Evolutionary conservation across 2,329 filamentous ascomycete genomes (phyloP).

Genomic region (Microcera coccophila): DNA sequence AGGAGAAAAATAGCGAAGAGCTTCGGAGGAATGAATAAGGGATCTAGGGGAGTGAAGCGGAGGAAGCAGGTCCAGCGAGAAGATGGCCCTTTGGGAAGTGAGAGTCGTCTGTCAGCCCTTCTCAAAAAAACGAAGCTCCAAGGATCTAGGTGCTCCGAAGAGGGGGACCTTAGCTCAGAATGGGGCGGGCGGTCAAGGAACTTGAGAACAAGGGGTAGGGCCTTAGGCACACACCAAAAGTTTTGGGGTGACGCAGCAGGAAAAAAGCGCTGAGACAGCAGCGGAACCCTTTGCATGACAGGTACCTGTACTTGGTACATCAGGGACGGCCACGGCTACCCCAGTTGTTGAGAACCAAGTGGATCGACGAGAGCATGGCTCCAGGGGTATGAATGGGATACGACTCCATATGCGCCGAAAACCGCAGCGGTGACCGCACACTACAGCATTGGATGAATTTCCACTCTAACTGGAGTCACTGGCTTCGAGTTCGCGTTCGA

Average conservation of each 20-base stretch:
- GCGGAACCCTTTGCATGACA: conserved; percentile 5
- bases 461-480: no score
- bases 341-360: conserved; percentile 28
- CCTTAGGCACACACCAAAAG: conserved; percentile 8
- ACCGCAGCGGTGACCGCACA: conserved; percentile 16
- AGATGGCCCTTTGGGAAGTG: conserved; percentile 21
- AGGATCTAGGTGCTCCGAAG: conserved; percentile 19
- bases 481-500: no score
- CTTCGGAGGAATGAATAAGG: conserved; percentile 18
- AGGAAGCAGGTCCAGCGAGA: conserved; percentile 17
- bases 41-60: conserved; percentile 11
- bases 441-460: conserved; percentile 13
- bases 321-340: neutral
- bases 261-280: conserved; percentile 24
- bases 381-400: neutral
- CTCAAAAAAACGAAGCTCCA: conserved; percentile 30
- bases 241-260: conserved; percentile 17
- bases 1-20: conserved; percentile 5
- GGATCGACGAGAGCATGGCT: conserved; percentile 19
- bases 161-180: conserved; percentile 8
- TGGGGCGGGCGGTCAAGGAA: conserved; percentile 2
- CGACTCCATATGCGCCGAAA: conserved; percentile 23
- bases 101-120: conserved; percentile 21
- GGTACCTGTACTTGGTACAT: conserved; percentile 23
- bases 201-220: conserved; percentile 1